Evolutionary conservation across 2,329 filamentous ascomycete species (phyloP), one percentile per base, ranked within the genome.

Genomic region (Biscogniauxia mediterranea): DNA sequence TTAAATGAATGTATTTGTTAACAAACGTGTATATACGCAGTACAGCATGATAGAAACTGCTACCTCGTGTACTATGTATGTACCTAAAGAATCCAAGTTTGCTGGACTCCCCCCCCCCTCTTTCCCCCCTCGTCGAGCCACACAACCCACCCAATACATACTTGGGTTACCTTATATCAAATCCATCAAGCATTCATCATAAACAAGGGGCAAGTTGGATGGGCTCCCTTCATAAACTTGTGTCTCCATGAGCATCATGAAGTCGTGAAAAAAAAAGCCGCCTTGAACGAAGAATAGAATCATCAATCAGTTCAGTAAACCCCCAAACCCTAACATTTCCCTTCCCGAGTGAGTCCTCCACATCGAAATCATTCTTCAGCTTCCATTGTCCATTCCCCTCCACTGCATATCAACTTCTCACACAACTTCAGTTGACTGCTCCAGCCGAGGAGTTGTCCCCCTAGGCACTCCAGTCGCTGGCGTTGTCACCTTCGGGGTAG

Each of bases 401-500:
- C 11, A 32, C 11, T 32, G 28, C 2, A 32, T 8, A 8, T 9
- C 28, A 32, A 4, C 28, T 32, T 32, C 17, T 46, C 38, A 46
- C 17, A 46, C 38, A 46, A 46, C 28, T 32, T 46, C 38, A 46
- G 17, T 46, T 46, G 15, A 46, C 38, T 46, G 38, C 38, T n/a
- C 38, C 38, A 46, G 38, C 38, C 15, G 38, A 46, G 38, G 2
- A 26, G 51, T 54, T 56, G 15, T 23, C 59, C 23, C 61, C 26
- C 55, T 67, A 72, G 23, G 64, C 66, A 54, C 72, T 73, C 67
- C 66, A 68, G 13, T 66, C 55, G 60, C 80, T 85, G 4, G 81
- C 79, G 15, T 86, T 78, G 2, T 73, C 67, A 1, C 76, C 78
- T 42, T 79, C 77, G 0, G 88, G 88, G 63, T 89, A 90, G 70